phyloP scores from a whole-genome alignment of 1,284 basidiomycete genomes.

The Pholiota adiposa region DNA sequence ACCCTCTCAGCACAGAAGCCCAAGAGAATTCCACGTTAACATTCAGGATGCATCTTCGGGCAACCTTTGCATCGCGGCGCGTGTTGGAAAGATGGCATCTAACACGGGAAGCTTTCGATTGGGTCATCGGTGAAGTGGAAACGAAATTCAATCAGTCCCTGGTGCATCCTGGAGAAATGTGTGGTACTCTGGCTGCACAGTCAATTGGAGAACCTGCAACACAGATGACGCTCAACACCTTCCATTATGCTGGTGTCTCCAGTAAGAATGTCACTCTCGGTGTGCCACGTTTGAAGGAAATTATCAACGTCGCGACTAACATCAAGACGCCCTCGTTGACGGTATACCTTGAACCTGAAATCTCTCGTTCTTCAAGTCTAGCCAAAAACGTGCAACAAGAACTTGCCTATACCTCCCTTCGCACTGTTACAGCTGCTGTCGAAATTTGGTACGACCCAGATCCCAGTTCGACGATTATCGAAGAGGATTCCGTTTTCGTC shows the following conservation, averaged over 20 bases:
- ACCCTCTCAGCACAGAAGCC: slow-evolving; percentile 73
- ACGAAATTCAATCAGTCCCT: slow-evolving; percentile 92
- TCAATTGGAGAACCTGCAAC: slow-evolving; percentile 99
- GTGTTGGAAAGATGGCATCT: slow-evolving; percentile 89
- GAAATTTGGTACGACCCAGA: slow-evolving; percentile 99
- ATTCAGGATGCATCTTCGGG: slow-evolving; percentile 93
- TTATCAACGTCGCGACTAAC: slow-evolving; percentile 98
- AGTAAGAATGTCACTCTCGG: slow-evolving; percentile 98
- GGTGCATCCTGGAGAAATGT: slow-evolving; percentile 98
- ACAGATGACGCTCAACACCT: slow-evolving; percentile 97
- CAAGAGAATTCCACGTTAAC: slow-evolving; percentile 91
- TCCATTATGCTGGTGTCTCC: slow-evolving; percentile 99
- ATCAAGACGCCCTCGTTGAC: slow-evolving; percentile 97
- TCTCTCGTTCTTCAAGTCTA: slow-evolving; percentile 59
- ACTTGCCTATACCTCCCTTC: slow-evolving; percentile 92
- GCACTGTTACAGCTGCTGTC: slow-evolving; percentile 93
- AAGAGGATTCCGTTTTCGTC: slow-evolving; percentile 95
- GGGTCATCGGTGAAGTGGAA: slow-evolving; percentile 97
- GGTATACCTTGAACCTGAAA: slow-evolving; percentile 84
- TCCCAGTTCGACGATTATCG: slow-evolving; percentile 90
- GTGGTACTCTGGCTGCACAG: slow-evolving; percentile 96
- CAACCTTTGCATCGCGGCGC: slow-evolving; percentile 82
- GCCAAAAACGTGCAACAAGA: slow-evolving; percentile 94
- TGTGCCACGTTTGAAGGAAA: slow-evolving; percentile 97
- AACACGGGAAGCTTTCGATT: slow-evolving; percentile 93